These are phyloP conservation scores for Backusella tuberculispora DNA, from an alignment of 192 early-diverging fungal genomes.

Conservation along the genomic window DNA sequence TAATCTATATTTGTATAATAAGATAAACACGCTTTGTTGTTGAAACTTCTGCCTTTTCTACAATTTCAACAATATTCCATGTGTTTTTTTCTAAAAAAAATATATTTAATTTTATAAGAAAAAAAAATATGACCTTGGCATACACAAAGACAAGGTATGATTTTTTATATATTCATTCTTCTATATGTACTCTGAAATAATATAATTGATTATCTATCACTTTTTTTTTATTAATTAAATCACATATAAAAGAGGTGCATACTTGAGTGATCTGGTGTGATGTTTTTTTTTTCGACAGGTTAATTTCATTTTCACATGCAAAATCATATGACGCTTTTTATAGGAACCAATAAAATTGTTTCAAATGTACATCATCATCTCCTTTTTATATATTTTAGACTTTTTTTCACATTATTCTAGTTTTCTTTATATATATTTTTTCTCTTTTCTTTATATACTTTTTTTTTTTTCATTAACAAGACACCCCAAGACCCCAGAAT, in stretches of 20 bases:
- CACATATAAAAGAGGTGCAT: background rate
- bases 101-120: background rate
- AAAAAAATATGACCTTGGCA: background rate
- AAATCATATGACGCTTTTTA: background rate
- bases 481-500: slow-evolving; percentile 1
- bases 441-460: slow-evolving; percentile 3
- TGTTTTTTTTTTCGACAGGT: background rate
- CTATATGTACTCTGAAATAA: no score
- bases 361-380: slow-evolving; percentile 1
- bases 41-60: slow-evolving; percentile 5
- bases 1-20: no score
- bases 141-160: background rate
- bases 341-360: background rate
- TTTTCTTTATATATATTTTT: background rate
- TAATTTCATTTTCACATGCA: slow-evolving; percentile 15
- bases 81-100: background rate
- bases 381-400: background rate
- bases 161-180: no score
- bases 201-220: background rate
- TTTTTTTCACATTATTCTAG: background rate
- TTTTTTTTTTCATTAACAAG: background rate
- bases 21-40: no score
- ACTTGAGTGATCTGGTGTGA: background rate
- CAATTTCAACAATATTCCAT: background rate
- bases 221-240: background rate